Conservation (phyloP, 108 stramenopile genomes). For the Hondaea fermentalgiana region DNA sequence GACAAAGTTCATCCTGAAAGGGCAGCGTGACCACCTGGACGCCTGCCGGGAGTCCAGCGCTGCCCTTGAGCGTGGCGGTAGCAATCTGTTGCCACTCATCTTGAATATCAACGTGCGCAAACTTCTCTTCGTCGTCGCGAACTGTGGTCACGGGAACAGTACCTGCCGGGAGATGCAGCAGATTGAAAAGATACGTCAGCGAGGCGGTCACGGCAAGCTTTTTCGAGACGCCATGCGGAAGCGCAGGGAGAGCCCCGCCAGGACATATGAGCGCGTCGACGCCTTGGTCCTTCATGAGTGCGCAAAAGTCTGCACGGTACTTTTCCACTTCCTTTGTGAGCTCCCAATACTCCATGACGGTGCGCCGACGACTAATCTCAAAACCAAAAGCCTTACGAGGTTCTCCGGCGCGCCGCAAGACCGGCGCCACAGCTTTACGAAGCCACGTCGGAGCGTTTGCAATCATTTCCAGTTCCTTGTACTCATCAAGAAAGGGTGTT, state of each 20-base stretch:
- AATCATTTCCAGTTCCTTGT: neutral
- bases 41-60: conserved; percentile 38
- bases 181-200: conserved; percentile 35
- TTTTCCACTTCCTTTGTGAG: conserved; percentile 33
- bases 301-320: conserved; percentile 19
- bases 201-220: conserved; percentile 22
- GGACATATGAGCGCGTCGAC: conserved; percentile 38
- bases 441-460: neutral
- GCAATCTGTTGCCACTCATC: conserved; percentile 29
- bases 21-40: conserved; percentile 39
- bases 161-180: conserved; percentile 45
- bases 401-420: neutral
- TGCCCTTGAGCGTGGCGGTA: neutral
- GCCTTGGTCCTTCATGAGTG: neutral
- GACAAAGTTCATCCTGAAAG: conserved; percentile 36
- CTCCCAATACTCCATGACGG: conserved; percentile 27
- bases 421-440: neutral
- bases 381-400: neutral
- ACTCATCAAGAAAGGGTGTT: neutral
- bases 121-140: conserved; percentile 30
- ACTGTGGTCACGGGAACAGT: conserved; percentile 37
- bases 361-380: neutral
- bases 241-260: conserved; percentile 32
- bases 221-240: conserved; percentile 27
- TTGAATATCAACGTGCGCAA: conserved; percentile 15